Evolutionary conservation across 805 yeast species (phyloP).

Genomic region (Cyberlindnera bimundalis): DNA sequence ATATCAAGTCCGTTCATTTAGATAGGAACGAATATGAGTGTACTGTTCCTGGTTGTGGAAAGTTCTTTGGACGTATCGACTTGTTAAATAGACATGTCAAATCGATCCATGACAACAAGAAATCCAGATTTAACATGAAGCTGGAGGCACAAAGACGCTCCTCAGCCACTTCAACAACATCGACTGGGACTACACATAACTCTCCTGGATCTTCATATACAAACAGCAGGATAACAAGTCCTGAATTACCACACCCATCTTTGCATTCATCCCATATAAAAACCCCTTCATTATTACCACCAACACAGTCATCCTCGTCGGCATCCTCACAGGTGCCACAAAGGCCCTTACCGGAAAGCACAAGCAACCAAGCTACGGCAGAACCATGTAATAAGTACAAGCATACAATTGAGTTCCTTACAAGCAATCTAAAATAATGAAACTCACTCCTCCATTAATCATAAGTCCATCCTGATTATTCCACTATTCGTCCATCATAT

Average conservation of each 20-base stretch:
- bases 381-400: slow-evolving; percentile 16
- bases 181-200: slow-evolving; percentile 1
- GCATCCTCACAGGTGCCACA: background rate
- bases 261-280: background rate
- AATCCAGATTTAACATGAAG: slow-evolving; percentile 38
- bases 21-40: slow-evolving; percentile 52
- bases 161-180: slow-evolving; percentile 4
- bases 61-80: slow-evolving; percentile 50
- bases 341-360: background rate
- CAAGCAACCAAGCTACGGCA: background rate
- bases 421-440: slow-evolving; percentile 13
- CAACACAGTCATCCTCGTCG: background rate
- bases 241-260: background rate
- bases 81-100: slow-evolving; percentile 33
- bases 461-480: too few species aligned
- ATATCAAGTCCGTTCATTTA: slow-evolving; percentile 26
- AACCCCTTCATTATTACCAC: background rate
- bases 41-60: slow-evolving; percentile 69
- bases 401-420: slow-evolving; percentile 25
- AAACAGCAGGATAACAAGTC: slow-evolving; percentile 1
- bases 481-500: background rate
- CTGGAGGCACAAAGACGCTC: slow-evolving; percentile 14
- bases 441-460: too few species aligned
- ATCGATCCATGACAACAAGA: slow-evolving; percentile 37
- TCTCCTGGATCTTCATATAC: slow-evolving; percentile 2